Evolutionary conservation across 2,329 filamentous ascomycete species (phyloP).

Genomic region (Talaromyces piceae): DNA sequence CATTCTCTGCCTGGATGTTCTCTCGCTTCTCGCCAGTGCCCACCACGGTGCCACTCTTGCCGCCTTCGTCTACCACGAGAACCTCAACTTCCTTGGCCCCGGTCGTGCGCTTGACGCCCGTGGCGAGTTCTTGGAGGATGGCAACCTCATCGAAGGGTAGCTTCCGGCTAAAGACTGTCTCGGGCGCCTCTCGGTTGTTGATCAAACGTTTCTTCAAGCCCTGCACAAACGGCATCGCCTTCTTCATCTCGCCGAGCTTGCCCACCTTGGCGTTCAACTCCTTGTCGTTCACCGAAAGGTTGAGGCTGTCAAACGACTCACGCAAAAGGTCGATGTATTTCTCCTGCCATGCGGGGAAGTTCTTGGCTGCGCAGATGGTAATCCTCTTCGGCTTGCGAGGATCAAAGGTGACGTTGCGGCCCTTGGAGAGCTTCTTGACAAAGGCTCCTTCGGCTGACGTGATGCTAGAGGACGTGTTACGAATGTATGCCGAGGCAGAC

Average conservation of each 20-base stretch:
- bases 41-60: conserved; percentile 39
- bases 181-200: conserved; percentile 54
- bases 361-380: conserved; percentile 71
- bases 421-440: conserved; percentile 86
- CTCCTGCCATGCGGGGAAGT: conserved; percentile 85
- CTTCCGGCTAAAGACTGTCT: conserved; percentile 71
- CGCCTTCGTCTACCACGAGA: conserved; percentile 58
- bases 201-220: conserved; percentile 74
- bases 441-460: conserved; percentile 68
- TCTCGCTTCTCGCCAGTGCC: conserved; percentile 48
- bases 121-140: conserved; percentile 69
- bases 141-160: conserved; percentile 78
- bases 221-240: conserved; percentile 96
- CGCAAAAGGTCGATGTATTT: conserved; percentile 77
- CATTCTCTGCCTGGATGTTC: conserved; percentile 60
- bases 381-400: conserved; percentile 88
- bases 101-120: conserved; percentile 68
- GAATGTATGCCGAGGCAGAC: conserved; percentile 76
- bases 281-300: conserved; percentile 67
- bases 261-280: conserved; percentile 67
- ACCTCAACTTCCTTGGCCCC: conserved; percentile 66
- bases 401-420: conserved; percentile 78
- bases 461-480: conserved; percentile 66
- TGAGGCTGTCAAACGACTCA: conserved; percentile 58
- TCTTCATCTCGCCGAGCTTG: conserved; percentile 79